phyloP scores from a whole-genome alignment of 768 basidiomycete genomes.

The Ramaria rubella region DNA sequence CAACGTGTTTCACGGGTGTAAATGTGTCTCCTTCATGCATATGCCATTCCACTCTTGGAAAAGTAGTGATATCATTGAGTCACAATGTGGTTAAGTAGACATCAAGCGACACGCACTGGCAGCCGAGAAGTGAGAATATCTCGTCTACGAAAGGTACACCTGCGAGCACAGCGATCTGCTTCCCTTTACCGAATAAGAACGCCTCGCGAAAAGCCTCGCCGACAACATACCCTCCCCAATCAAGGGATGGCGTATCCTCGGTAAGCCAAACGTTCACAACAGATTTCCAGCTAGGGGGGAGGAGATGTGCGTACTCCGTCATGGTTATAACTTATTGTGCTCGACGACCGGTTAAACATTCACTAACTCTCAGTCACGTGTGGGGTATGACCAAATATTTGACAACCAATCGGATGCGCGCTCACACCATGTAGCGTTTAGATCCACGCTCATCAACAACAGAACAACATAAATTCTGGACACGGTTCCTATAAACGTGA shows the following conservation, averaged over 20 bases:
- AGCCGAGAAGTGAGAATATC: constrained; percentile 81
- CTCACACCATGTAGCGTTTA: too few relatives aligned
- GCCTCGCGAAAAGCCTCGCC: constrained; percentile 85
- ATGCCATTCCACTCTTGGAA: constrained; percentile 86
- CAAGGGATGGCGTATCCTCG: constrained; percentile 94
- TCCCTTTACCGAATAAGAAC: constrained; percentile 85
- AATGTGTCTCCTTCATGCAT: constrained; percentile 77
- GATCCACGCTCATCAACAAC: too few relatives aligned
- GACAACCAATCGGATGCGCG: too few relatives aligned
- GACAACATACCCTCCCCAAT: constrained; percentile 94
- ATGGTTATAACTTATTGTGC: too few relatives aligned
- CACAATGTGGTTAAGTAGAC: neutral
- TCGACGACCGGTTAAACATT: too few relatives aligned
- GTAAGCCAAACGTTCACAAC: constrained; percentile 78
- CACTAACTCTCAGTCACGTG: too few relatives aligned
- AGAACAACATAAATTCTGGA: too few relatives aligned
- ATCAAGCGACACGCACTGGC: constrained; percentile 57
- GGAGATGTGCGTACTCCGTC: constrained; percentile 47
- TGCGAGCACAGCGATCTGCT: constrained; percentile 71
- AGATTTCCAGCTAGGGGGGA: constrained; percentile 88
- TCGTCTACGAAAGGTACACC: constrained; percentile 95
- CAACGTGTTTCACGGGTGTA: constrained; percentile 76
- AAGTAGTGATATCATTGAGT: neutral
- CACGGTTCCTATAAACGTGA: too few relatives aligned
- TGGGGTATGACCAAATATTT: too few relatives aligned